Percentiles rank a stretch among this genome's conserved stretches.
phyloP scores from a whole-genome alignment of 2,329 filamentous ascomycete genomes.

The Microsporum audouinii region DNA sequence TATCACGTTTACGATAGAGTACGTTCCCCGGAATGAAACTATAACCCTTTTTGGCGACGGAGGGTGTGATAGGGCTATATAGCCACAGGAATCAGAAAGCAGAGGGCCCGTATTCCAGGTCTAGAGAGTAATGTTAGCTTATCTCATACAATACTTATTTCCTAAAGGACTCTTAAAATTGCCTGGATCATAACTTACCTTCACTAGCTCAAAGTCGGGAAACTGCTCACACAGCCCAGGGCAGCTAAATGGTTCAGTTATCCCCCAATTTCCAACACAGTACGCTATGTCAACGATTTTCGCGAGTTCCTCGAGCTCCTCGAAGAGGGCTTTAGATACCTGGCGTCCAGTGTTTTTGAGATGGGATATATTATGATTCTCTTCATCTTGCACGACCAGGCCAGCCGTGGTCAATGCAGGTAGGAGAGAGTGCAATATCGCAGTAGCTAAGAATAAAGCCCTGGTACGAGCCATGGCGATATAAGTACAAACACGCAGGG shows the following conservation, averaged over 20 bases:
- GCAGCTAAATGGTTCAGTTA: slow-evolving; percentile 73
- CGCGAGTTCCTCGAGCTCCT: slow-evolving; percentile 74
- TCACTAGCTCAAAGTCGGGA: slow-evolving; percentile 62
- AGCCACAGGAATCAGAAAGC: slow-evolving; percentile 84
- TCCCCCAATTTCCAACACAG: slow-evolving; percentile 76
- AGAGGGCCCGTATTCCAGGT: slow-evolving; percentile 86
- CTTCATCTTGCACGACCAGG: background rate
- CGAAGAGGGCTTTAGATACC: slow-evolving; percentile 57
- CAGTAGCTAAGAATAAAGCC: background rate
- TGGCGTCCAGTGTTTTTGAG: background rate
- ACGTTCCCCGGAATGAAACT: slow-evolving; percentile 86
- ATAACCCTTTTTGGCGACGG: slow-evolving; percentile 54
- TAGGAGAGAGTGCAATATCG: background rate
- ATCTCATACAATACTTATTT: background rate
- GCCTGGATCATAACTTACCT: slow-evolving; percentile 29
- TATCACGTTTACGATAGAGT: slow-evolving; percentile 84
- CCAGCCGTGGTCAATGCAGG: background rate
- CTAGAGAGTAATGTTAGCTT: slow-evolving; percentile 19
- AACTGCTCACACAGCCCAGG: slow-evolving; percentile 78
- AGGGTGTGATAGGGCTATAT: slow-evolving; percentile 73
- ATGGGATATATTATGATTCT: background rate
- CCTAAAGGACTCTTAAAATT: background rate
- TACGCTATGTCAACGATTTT: slow-evolving; percentile 89
- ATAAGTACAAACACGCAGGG: background rate
- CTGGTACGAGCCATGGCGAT: background rate